Percentiles rank a stretch among this genome's conserved stretches.
These are phyloP conservation scores for Prunella vulgaris DNA, from an alignment of 257 asterid genomes.

Conservation along the genomic window DNA sequence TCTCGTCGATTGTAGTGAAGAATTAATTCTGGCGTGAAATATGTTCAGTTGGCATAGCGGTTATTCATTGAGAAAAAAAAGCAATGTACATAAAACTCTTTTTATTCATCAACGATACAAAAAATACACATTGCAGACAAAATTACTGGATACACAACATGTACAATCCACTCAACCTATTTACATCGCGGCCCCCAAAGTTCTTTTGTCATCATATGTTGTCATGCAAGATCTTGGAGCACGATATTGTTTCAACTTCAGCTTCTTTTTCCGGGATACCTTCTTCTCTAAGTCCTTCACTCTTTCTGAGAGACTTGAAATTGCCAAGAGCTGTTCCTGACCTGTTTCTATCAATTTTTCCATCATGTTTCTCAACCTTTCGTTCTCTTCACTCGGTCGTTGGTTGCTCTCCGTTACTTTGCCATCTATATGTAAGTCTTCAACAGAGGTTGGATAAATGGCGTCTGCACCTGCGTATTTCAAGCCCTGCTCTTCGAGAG, in stretches of 20 bases:
- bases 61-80: not conserved
- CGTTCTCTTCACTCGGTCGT: slow-evolving; percentile 56
- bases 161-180: not conserved
- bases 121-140: not conserved
- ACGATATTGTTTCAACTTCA: slow-evolving; percentile 30
- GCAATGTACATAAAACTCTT: not conserved
- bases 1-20: no score
- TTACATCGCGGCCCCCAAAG: slow-evolving; percentile 20
- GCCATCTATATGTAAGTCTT: not conserved
- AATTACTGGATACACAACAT: not conserved
- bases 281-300: slow-evolving; percentile 62
- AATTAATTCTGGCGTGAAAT: no score
- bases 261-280: slow-evolving; percentile 43
- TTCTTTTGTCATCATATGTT: not conserved
- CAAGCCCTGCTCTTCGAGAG: not conserved
- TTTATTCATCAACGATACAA: not conserved
- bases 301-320: slow-evolving; percentile 52
- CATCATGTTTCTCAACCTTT: slow-evolving; percentile 53
- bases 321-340: slow-evolving; percentile 45
- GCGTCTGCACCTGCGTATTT: not conserved
- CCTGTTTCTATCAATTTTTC: slow-evolving; percentile 54
- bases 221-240: slow-evolving; percentile 14
- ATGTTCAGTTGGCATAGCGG: not conserved
- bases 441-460: not conserved
- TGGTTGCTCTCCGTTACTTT: slow-evolving; percentile 25